Conservation (phyloP, 2,329 filamentous ascomycete genomes). For the Pyrenophora seminiperda region DNA sequence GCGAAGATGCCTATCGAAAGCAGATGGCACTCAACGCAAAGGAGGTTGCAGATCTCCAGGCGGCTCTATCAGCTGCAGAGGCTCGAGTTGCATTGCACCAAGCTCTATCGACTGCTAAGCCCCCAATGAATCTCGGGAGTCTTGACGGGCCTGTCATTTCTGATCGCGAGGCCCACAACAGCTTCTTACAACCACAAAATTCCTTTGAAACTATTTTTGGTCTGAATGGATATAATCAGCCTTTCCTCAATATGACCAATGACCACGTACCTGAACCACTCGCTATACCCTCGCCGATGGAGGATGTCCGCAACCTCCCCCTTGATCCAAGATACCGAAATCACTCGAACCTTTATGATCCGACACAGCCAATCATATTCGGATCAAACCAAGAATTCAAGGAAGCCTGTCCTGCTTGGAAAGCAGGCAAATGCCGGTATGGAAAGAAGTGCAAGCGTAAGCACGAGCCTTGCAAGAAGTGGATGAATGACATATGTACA, state of each 20-base stretch:
- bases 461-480: conserved; percentile 3
- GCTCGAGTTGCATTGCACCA: neutral
- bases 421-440: neutral
- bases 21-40: neutral
- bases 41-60: neutral
- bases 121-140: no score
- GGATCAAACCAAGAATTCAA: neutral
- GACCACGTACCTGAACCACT: neutral
- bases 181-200: neutral
- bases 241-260: neutral
- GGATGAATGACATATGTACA: conserved; percentile 1
- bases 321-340: neutral
- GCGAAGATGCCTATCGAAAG: neutral
- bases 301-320: neutral
- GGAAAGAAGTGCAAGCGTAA: conserved; percentile 1
- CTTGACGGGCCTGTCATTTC: no score
- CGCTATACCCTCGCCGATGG: neutral
- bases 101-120: neutral
- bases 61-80: neutral
- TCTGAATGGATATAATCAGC: neutral
- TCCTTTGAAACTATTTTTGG: neutral
- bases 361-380: neutral
- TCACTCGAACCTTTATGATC: neutral
- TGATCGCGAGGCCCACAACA: neutral
- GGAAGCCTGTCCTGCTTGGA: conserved; percentile 2